Conservation (phyloP, 2,329 filamentous ascomycete species). For the Exophiala lecanii-corni region DNA sequence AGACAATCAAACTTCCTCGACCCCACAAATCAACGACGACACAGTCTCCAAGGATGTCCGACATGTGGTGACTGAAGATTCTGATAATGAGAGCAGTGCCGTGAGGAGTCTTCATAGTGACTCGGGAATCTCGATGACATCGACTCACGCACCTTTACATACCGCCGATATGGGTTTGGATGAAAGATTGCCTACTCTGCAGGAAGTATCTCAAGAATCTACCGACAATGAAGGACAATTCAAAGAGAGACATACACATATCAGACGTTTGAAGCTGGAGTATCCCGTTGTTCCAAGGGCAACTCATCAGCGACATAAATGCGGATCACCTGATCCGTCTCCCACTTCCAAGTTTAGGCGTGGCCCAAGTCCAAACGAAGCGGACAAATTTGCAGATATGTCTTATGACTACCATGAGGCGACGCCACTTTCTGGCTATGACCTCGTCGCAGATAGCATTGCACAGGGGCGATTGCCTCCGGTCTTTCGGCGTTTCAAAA, state of each 20-base stretch:
- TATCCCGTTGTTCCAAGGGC: conserved; percentile 18
- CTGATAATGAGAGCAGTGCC: conserved; percentile 20
- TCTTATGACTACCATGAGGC: conserved; percentile 2
- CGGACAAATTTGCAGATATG: conserved; percentile 1
- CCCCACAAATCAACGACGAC: conserved; percentile 3
- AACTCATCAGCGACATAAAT: conserved; percentile 9
- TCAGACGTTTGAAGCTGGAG: conserved; percentile 12
- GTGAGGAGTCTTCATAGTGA: conserved; percentile 31
- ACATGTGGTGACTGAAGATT: conserved; percentile 8
- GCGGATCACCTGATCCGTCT: neutral
- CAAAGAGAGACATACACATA: conserved; percentile 1
- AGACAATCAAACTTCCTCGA: neutral
- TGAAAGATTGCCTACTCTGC: conserved; percentile 12
- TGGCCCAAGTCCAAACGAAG: neutral
- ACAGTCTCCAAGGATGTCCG: conserved; percentile 1
- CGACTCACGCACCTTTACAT: conserved; percentile 26
- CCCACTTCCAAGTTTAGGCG: neutral
- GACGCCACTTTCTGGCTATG: conserved; percentile 42
- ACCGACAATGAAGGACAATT: conserved; percentile 5
- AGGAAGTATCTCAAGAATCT: conserved; percentile 12
- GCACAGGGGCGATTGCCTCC: conserved; percentile 45
- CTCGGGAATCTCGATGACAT: conserved; percentile 33
- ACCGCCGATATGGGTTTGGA: conserved; percentile 7
- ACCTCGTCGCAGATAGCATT: conserved; percentile 56
- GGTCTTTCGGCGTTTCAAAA: conserved; percentile 78